Percentiles rank a stretch among this genome's conserved stretches.
These are phyloP conservation scores for Candida pini DNA, from an alignment of 805 yeast species.

Conservation along the genomic window DNA sequence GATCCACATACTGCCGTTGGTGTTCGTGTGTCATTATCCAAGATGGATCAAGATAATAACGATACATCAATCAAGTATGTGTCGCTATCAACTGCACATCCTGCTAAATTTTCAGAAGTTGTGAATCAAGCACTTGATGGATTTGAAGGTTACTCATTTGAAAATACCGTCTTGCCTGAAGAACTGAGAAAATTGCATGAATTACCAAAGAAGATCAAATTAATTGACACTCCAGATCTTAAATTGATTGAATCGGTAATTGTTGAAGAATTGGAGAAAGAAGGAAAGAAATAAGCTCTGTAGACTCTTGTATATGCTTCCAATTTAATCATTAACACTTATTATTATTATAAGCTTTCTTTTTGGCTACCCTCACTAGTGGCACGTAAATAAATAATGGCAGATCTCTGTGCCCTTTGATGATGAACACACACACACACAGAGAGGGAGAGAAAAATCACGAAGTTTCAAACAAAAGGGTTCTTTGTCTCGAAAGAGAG, in stretches of 20 bases:
- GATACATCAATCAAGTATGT: conserved; percentile 43
- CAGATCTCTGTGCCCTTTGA: no score
- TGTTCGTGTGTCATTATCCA: conserved; percentile 66
- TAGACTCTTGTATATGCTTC: no score
- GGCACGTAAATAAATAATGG: no score
- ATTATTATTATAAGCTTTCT: no score
- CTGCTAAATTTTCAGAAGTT: conserved; percentile 97
- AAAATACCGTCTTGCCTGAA: conserved; percentile 80
- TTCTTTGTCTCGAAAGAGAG: no score
- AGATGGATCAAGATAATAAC: conserved; percentile 40
- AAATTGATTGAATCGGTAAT: conserved; percentile 72
- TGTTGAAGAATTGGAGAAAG: conserved; percentile 60
- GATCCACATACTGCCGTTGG: conserved; percentile 99
- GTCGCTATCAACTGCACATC: conserved; percentile 95
- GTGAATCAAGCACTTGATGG: conserved; percentile 73
- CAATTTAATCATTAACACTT: no score
- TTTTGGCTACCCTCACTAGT: no score
- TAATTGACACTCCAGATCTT: conserved; percentile 66
- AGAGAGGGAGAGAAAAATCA: no score
- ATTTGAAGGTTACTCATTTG: conserved; percentile 75
- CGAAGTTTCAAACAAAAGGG: no score
- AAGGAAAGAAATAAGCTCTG: conserved; percentile 16
- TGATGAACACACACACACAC: no score
- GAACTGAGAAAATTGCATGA: conserved; percentile 70
- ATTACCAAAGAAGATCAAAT: conserved; percentile 68